phyloP scores from a whole-genome alignment of 1,284 basidiomycete species.

The Irpex rosettiformis region DNA sequence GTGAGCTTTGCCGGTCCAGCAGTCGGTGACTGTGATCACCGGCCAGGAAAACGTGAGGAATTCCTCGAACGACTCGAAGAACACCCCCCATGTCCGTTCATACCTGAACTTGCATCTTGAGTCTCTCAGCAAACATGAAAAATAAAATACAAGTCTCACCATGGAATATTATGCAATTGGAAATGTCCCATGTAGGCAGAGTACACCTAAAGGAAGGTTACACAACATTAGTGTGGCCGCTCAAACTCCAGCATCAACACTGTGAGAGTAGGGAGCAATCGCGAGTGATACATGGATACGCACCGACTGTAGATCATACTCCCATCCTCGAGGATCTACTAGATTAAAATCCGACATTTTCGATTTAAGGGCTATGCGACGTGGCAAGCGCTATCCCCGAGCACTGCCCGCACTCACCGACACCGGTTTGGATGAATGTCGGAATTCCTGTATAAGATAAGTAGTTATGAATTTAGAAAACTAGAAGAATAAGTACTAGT shows the following conservation, averaged over 20 bases:
- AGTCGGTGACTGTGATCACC: conserved; percentile 75
- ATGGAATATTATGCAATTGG: conserved; percentile 68
- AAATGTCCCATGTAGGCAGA: conserved; percentile 84
- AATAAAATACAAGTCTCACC: conserved; percentile 41
- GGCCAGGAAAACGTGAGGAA: conserved; percentile 88
- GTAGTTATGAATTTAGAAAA: too few species aligned
- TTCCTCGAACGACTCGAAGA: conserved; percentile 78
- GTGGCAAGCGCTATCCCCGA: not conserved
- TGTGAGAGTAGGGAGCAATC: conserved; percentile 12
- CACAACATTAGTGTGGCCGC: conserved; percentile 6
- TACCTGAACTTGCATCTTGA: conserved; percentile 45
- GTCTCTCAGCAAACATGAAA: not conserved
- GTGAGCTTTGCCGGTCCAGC: conserved; percentile 69
- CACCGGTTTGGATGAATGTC: not conserved
- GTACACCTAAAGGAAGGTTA: conserved; percentile 52
- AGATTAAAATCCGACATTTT: conserved; percentile 64
- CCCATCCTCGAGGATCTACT: conserved; percentile 78
- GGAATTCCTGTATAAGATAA: not conserved
- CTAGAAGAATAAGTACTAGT: too few species aligned
- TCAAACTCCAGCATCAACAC: not conserved
- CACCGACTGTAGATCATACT: conserved; percentile 83
- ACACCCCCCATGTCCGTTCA: conserved; percentile 77
- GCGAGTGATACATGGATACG: conserved; percentile 16
- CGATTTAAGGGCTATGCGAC: not conserved
- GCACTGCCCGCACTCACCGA: not conserved